Conservation (phyloP, 208 protist species). For the Leishmania arabica region DNA sequence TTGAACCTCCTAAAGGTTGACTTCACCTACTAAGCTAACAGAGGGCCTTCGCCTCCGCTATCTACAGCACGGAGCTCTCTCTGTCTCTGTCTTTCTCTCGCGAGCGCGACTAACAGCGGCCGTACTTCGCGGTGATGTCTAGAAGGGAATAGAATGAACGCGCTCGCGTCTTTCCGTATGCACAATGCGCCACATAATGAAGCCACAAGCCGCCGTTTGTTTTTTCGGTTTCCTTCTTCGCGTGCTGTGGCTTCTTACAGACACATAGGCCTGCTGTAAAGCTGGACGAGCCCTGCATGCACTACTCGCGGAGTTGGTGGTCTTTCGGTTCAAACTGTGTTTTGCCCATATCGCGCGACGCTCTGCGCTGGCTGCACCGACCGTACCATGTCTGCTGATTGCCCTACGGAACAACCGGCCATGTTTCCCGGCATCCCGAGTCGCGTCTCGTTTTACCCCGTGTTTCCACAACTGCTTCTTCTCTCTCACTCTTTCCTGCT, state of each 20-base stretch:
- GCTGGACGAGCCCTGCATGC: not conserved
- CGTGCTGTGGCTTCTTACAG: not conserved
- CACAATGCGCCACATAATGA: too few species aligned
- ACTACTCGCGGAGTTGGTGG: not conserved
- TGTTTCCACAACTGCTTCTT: not conserved
- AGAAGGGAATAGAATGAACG: too few species aligned
- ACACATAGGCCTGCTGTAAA: not conserved
- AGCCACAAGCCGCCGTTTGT: too few species aligned
- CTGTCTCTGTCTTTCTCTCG: not conserved
- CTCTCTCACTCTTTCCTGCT: not conserved
- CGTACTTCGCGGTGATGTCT: too few species aligned
- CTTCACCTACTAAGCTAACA: conserved; percentile 21
- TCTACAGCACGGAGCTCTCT: not conserved
- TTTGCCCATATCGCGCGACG: not conserved
- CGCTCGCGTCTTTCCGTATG: too few species aligned
- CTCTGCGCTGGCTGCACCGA: not conserved
- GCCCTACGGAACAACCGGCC: too few species aligned
- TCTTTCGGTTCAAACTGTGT: too few species aligned
- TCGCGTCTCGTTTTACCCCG: not conserved
- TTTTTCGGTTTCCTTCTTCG: not conserved
- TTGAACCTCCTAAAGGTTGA: conserved; percentile 69
- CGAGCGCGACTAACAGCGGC: too few species aligned
- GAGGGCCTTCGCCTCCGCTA: not conserved
- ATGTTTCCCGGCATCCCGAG: not conserved
- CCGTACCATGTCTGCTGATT: not conserved